These are phyloP conservation scores for Evansstolkia leycettana DNA, from an alignment of 495 filamentous ascomycete species.

Conservation along the genomic window DNA sequence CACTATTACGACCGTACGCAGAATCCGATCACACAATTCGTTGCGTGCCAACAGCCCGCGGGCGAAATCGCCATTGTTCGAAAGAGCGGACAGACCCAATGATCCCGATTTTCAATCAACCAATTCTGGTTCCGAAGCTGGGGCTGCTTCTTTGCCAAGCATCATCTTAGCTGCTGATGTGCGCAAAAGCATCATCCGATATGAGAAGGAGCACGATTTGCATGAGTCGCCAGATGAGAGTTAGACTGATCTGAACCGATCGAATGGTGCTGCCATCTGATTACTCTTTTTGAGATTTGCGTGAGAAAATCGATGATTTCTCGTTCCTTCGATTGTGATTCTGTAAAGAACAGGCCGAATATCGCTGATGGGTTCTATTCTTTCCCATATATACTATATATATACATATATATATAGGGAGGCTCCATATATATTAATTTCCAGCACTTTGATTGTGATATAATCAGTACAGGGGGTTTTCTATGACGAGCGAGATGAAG, in stretches of 20 bases:
- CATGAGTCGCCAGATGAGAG: slow-evolving; percentile 20
- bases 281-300: no score
- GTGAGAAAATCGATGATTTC: no score
- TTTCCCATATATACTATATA: no score
- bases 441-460: no score
- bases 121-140: neutral
- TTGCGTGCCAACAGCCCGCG: slow-evolving; percentile 22
- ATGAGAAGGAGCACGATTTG: slow-evolving; percentile 21
- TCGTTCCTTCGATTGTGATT: no score
- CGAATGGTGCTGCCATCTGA: no score
- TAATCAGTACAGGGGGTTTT: no score
- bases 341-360: no score
- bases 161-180: slow-evolving; percentile 14
- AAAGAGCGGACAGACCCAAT: slow-evolving; percentile 1
- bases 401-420: no score
- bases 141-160: slow-evolving; percentile 3
- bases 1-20: slow-evolving; percentile 43
- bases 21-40: slow-evolving; percentile 56
- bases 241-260: neutral
- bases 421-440: no score
- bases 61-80: slow-evolving; percentile 15
- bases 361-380: no score
- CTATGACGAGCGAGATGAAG: no score
- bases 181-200: slow-evolving; percentile 12
- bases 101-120: slow-evolving; percentile 2